Conservation (phyloP, 2,329 filamentous ascomycete species). For the Venturia effusa region DNA sequence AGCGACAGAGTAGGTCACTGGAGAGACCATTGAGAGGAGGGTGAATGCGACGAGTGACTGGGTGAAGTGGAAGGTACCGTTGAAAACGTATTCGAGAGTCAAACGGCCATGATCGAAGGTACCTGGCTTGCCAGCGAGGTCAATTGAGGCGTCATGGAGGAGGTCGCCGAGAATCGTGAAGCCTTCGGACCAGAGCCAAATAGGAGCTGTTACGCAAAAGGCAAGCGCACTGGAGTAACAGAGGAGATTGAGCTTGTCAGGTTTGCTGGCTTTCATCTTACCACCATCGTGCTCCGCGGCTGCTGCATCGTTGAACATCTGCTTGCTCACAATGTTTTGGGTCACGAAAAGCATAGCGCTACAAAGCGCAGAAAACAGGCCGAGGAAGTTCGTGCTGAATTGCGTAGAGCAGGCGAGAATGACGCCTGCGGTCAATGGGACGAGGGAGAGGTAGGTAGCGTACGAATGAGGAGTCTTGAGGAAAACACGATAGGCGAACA, state of each 20-base stretch:
- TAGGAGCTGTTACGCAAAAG: slow-evolving; percentile 75
- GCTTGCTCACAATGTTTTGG: slow-evolving; percentile 97
- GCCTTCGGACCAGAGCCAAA: slow-evolving; percentile 91
- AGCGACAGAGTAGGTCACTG: slow-evolving; percentile 94
- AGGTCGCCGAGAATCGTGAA: slow-evolving; percentile 67
- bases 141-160: slow-evolving; percentile 67
- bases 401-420: slow-evolving; percentile 92
- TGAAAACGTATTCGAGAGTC: slow-evolving; percentile 84
- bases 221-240: slow-evolving; percentile 96
- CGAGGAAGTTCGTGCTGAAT: slow-evolving; percentile 78
- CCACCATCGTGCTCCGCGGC: slow-evolving; percentile 65
- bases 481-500: slow-evolving; percentile 80
- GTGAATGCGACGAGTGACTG: slow-evolving; percentile 95
- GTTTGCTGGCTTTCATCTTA: slow-evolving; percentile 56
- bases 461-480: slow-evolving; percentile 81
- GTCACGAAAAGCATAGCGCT: slow-evolving; percentile 94
- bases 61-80: slow-evolving; percentile 90
- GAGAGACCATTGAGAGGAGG: slow-evolving; percentile 82
- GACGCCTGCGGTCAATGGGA: slow-evolving; percentile 90
- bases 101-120: slow-evolving; percentile 53
- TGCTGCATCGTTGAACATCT: slow-evolving; percentile 89
- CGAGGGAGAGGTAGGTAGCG: slow-evolving; percentile 62
- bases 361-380: slow-evolving; percentile 78
- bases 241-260: slow-evolving; percentile 92
- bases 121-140: slow-evolving; percentile 65